Base-by-base conservation (phyloP, 331 rosid species). In the Erythrophleum ivorense region DNA sequence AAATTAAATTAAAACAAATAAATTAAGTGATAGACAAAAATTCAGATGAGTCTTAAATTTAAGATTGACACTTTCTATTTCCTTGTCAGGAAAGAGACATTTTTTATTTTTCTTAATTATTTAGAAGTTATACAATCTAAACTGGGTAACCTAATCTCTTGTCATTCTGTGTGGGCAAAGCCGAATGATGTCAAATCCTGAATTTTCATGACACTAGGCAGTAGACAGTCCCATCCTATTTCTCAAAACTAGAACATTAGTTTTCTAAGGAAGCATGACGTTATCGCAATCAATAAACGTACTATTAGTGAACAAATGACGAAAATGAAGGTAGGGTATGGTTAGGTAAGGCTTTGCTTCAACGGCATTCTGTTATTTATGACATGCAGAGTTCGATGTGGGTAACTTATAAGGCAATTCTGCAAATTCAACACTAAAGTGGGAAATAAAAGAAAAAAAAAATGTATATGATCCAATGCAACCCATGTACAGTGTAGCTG, bases 341-440 rank as follows among this genome's bases (percentile, higher is more conserved):
- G 77, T 80, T 84, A 53, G 85, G 87, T 85, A 24, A 31, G 79
- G 11, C 62, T 75, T 86, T 82, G 89, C 92, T 89, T 91, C 90
- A 87, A 85, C 91, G 90, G 88, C 86, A 73, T 89, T 80, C 77
- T 69, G 41, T 48, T 81, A 81, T 89, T 78, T 73, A 85, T 79
- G 78, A 57, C 77, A 69, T 46, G 8, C 80, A 46, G 73, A 69
- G 67, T 74, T 84, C 86, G 84, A 77, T 63, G 53, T 72, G 86
- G 78, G 55, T 72, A 77, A 77, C 71, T 65, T 50, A 72, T 77
- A 34, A 74, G 49, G 71, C 40, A 50, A 64, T 55, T 71, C 80
- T 77, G 75, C 75, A 70, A 76, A 62, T 38, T 38, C 71, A 38
- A 36, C 41, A 69, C 54, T 49, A 12, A 10, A 9, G 34, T 12